Evolutionary conservation across 345 rosid genomes (phyloP).

Genomic region (Euphorbia tirucalli): DNA sequence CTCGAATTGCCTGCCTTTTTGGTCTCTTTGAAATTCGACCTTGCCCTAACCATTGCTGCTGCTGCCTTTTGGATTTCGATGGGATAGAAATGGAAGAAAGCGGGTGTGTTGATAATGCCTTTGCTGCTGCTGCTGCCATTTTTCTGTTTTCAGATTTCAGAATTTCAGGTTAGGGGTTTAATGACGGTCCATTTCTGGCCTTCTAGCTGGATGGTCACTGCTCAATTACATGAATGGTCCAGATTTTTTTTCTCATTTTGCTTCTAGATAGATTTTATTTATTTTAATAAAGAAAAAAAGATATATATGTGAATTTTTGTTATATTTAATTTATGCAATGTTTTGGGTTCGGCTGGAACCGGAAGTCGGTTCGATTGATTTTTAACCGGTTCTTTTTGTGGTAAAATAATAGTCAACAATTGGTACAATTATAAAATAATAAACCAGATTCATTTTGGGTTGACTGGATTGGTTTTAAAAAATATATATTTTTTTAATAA

Average conservation of each 20-base stretch:
- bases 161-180: not conserved
- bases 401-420: too few species aligned
- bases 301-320: too few species aligned
- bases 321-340: too few species aligned
- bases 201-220: not conserved
- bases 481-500: too few species aligned
- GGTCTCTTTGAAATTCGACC: conserved; percentile 13
- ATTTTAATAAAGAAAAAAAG: too few species aligned
- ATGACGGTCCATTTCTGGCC: not conserved
- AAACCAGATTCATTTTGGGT: too few species aligned
- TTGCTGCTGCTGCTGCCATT: conserved; percentile 40
- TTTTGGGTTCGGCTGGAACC: too few species aligned
- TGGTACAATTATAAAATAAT: too few species aligned
- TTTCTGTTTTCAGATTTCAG: not conserved
- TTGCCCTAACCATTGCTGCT: conserved; percentile 24
- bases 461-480: too few species aligned
- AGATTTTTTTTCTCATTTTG: conserved; percentile 12
- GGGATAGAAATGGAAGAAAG: conserved; percentile 10
- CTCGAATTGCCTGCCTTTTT: conserved; percentile 20
- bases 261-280: not conserved
- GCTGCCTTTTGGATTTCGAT: conserved; percentile 17
- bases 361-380: too few species aligned
- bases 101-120: conserved; percentile 22
- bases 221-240: conserved; percentile 20
- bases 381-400: too few species aligned